Conservation (phyloP, 805 yeast species). For the Starmera pachycereana region DNA sequence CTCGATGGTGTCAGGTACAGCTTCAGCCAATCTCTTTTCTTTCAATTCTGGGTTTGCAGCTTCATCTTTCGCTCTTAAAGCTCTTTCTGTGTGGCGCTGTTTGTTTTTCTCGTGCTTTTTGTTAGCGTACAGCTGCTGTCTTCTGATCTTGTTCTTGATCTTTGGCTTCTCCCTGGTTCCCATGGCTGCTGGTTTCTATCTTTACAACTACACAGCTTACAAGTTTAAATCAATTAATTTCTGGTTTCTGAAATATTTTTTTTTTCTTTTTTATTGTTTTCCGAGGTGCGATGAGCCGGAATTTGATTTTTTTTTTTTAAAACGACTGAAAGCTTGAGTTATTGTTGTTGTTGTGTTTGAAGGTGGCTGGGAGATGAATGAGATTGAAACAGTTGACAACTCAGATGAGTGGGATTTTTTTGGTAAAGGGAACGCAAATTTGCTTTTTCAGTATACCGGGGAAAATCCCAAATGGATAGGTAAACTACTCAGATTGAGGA, state of each 20-base stretch:
- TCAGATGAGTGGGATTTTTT: background rate
- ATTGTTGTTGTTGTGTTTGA: too few species aligned
- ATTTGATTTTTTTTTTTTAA: background rate
- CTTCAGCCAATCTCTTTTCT: slow-evolving; percentile 54
- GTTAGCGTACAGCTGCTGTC: slow-evolving; percentile 70
- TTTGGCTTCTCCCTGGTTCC: slow-evolving; percentile 31
- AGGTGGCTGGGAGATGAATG: too few species aligned
- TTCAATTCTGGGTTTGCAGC: slow-evolving; percentile 71
- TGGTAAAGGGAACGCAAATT: slow-evolving; percentile 28
- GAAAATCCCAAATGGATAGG: slow-evolving; percentile 20
- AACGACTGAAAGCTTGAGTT: background rate
- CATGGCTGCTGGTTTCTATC: slow-evolving; percentile 1
- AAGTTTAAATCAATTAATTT: background rate
- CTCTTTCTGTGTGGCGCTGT: slow-evolving; percentile 64
- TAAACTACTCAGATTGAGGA: slow-evolving; percentile 23
- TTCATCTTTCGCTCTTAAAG: slow-evolving; percentile 83
- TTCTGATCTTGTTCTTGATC: slow-evolving; percentile 67
- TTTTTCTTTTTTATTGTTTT: too few species aligned
- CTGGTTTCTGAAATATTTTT: background rate
- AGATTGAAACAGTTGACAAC: too few species aligned
- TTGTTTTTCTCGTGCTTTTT: slow-evolving; percentile 68
- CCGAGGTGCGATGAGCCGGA: too few species aligned
- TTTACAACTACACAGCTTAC: too few species aligned
- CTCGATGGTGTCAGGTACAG: slow-evolving; percentile 19
- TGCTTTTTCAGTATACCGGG: slow-evolving; percentile 31